Conservation (phyloP, 139 green algal species). For the Coccomyxa sp. region DNA sequence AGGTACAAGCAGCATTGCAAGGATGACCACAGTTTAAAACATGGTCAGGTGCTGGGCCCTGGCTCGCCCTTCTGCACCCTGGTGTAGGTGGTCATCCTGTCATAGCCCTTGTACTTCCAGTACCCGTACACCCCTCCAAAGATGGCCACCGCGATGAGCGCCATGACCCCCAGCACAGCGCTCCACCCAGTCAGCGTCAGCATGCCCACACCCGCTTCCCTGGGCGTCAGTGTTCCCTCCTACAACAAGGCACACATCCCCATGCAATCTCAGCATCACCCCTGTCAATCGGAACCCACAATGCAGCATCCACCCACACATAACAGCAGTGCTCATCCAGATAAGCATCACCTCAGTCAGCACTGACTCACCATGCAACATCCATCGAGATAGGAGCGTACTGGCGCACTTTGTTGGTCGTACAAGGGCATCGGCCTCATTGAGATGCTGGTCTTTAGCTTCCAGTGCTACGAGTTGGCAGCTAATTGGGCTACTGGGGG, state of each 20-base stretch:
- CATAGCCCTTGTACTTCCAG: constrained; percentile 14
- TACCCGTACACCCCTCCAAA: constrained; percentile 8
- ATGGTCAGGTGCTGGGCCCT: neutral
- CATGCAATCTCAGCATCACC: too few species aligned
- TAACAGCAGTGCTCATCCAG: neutral
- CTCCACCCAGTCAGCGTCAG: constrained; percentile 24
- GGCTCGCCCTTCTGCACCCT: neutral
- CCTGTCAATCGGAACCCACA: too few species aligned
- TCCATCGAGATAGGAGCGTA: too few species aligned
- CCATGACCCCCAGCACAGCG: constrained; percentile 13
- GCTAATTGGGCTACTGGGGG: neutral
- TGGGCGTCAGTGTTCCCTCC: constrained; percentile 13
- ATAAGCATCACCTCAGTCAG: neutral
- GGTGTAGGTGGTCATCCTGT: constrained; percentile 1
- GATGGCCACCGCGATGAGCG: constrained; percentile 9
- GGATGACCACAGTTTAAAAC: neutral
- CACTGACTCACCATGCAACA: neutral
- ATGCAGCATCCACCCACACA: neutral
- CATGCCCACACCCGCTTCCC: neutral
- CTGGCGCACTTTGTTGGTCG: too few species aligned
- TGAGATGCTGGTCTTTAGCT: too few species aligned
- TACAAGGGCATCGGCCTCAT: too few species aligned
- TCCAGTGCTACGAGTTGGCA: too few species aligned
- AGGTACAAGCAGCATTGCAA: too few species aligned
- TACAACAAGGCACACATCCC: neutral